Conservation (phyloP, 2,329 filamentous ascomycete species). For the Penicillium sumatraense region DNA sequence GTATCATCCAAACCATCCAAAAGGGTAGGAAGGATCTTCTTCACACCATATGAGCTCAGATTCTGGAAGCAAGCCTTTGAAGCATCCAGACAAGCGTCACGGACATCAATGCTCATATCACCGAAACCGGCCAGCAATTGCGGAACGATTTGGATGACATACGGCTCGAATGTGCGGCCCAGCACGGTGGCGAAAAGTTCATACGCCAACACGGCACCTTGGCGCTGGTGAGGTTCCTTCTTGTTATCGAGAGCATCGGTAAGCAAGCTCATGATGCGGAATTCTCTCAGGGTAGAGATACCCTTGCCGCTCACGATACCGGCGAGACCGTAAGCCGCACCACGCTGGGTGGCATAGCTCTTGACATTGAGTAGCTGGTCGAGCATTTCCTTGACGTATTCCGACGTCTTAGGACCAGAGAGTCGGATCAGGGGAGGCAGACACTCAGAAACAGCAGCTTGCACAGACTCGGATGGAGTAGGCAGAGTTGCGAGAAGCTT, state of each 20-base stretch:
- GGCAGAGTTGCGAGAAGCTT: constrained; percentile 84
- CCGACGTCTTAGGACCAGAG: constrained; percentile 74
- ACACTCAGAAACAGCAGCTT: constrained; percentile 94
- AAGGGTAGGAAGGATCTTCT: constrained; percentile 88
- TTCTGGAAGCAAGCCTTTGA: constrained; percentile 93
- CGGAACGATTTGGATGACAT: constrained; percentile 93
- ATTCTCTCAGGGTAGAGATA: constrained; percentile 78
- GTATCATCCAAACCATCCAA: constrained; percentile 90
- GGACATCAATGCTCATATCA: constrained; percentile 83
- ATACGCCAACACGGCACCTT: constrained; percentile 86
- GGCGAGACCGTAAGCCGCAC: constrained; percentile 91
- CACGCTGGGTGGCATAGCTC: constrained; percentile 89
- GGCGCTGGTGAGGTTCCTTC: constrained; percentile 85
- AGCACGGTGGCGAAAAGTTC: constrained; percentile 87
- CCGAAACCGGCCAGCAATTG: constrained; percentile 89
- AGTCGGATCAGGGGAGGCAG: constrained; percentile 87
- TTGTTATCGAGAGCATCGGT: constrained; percentile 89
- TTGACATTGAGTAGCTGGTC: constrained; percentile 84
- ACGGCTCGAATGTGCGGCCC: constrained; percentile 90
- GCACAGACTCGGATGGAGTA: constrained; percentile 94
- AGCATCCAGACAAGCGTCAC: constrained; percentile 89
- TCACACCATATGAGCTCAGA: constrained; percentile 93
- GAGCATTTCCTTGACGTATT: constrained; percentile 80
- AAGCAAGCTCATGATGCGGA: constrained; percentile 81
- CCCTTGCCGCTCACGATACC: constrained; percentile 90